Conservation (phyloP, 1,139 yeast genomes). For the Pichia sp. region DNA sequence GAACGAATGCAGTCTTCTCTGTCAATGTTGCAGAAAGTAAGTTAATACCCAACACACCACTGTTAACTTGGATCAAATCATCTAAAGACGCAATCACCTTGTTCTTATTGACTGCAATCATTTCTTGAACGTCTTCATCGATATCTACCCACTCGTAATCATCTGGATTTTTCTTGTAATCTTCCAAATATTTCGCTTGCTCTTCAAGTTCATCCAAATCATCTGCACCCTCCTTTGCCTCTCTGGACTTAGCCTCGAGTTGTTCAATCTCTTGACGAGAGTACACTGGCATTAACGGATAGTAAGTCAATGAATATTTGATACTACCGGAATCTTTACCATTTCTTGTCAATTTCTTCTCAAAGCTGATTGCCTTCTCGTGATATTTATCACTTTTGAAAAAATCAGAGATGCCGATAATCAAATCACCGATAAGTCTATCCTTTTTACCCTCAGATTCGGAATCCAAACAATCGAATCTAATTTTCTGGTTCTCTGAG, state of each 20-base stretch:
- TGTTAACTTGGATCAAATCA: constrained; percentile 45
- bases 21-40: constrained; percentile 43
- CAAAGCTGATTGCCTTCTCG: constrained; percentile 8
- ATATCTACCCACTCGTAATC: constrained; percentile 53
- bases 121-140: constrained; percentile 37
- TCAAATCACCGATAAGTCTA: constrained; percentile 54
- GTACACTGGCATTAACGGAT: constrained; percentile 55
- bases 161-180: constrained; percentile 50
- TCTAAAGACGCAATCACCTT: constrained; percentile 44
- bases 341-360: constrained; percentile 7
- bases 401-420: constrained; percentile 27
- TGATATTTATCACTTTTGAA: constrained; percentile 9
- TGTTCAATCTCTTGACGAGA: constrained; percentile 47
- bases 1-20: constrained; percentile 42
- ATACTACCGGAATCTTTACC: constrained; percentile 38
- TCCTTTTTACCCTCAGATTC: constrained; percentile 60
- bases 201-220: constrained; percentile 29
- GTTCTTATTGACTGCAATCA: constrained; percentile 29
- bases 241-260: constrained; percentile 24
- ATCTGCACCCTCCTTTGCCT: constrained; percentile 27
- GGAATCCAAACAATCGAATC: constrained; percentile 56
- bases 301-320: constrained; percentile 27
- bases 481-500: constrained; percentile 54
- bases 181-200: constrained; percentile 36
- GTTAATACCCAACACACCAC: constrained; percentile 56